Conservation (phyloP, 179 eudicot genomes). For the Monotropa hypopitys region DNA sequence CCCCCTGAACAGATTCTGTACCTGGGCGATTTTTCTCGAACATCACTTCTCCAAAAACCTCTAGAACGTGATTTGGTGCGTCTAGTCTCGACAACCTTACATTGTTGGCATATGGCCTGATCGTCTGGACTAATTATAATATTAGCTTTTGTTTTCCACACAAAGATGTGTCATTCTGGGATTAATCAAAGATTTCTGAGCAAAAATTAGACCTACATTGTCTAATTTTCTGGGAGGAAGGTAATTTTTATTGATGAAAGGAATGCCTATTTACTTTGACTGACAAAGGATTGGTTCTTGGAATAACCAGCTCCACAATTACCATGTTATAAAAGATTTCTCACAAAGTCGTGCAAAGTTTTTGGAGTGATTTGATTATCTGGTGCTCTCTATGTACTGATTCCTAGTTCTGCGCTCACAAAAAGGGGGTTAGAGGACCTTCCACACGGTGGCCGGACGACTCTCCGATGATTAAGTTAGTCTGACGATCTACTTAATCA, state of each 20-base stretch:
- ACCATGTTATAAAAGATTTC: background rate
- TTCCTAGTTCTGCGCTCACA: no score
- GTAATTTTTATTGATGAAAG: background rate
- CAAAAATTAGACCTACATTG: background rate
- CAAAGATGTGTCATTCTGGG: background rate
- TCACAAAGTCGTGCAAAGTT: background rate
- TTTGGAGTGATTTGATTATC: no score
- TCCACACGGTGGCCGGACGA: no score
- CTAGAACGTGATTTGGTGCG: no score
- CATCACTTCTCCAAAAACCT: no score
- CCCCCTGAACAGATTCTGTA: no score
- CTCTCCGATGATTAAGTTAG: no score
- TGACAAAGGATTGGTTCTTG: background rate
- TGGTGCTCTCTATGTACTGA: no score
- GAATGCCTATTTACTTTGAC: background rate
- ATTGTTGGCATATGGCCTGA: background rate
- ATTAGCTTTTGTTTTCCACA: background rate
- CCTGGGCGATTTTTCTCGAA: no score
- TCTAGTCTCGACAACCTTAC: no score
- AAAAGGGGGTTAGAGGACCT: no score
- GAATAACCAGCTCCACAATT: background rate
- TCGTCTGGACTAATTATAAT: background rate
- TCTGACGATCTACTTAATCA: no score
- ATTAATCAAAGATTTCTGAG: background rate
- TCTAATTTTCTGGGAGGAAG: background rate